Evolutionary conservation across 805 yeast genomes (phyloP), one percentile per base, ranked within the genome.

Genomic region (Candida sonorensis): DNA sequence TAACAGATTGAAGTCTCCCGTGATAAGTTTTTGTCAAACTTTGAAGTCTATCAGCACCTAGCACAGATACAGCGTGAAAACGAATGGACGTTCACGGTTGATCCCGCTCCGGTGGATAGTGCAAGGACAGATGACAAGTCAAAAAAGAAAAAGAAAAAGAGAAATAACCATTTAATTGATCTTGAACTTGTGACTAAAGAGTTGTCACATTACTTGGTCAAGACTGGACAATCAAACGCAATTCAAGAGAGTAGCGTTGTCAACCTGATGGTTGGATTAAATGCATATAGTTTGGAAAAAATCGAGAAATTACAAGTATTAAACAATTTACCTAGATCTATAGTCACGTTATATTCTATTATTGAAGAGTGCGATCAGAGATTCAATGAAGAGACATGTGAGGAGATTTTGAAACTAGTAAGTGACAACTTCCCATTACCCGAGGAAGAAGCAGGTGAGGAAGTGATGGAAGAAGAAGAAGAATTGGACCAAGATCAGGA

Each of bases 291-390:
- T 18, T 62, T 90, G 33, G 87, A 81, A 59, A 83, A 85, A 55
- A 77, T 83, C 17, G 98, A 90, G 50, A 75, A 78, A 43, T 62
- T 90, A 25, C 96, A 90, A 58, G 73, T 90, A 24, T 69, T 88
- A 35, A 88, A 90, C 53, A 65, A 77, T 7, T 66, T 85, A 18
- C 98, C 98, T 1, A 64, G 79, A 28, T 74, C 85, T 5, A 61
- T 85, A 66, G 96, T 88, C 10, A 79, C 75, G 23, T 64, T 90
- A 31, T 86, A 77, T 52, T 69, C 92, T 0, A 61, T 90, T 18
- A 76, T 90, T 1, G 98, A 90, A 51, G 97, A 92, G 51, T 90
- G 95, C 56, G 98, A 90, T 45, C 77, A 75, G 40, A 66, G 98
- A 45, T 81, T 87, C 46, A 59, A 62, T n/a, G 84, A 82, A 37